phyloP scores from a whole-genome alignment of 768 basidiomycete species.

The Suillus spraguei region DNA sequence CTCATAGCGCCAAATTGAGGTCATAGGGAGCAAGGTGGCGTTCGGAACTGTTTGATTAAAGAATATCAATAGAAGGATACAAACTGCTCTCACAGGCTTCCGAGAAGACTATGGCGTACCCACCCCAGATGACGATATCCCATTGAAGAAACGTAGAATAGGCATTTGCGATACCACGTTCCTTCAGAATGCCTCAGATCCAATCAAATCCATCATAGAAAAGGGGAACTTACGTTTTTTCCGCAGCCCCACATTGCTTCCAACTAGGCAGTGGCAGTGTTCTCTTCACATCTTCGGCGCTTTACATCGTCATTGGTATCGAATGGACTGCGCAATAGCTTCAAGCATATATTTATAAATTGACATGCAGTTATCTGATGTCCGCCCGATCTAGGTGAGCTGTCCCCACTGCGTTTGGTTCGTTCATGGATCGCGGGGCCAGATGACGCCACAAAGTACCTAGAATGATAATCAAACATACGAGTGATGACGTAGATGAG shows the following conservation, averaged over 20 bases:
- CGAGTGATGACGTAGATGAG: not conserved
- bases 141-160: constrained; percentile 50
- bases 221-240: constrained; percentile 61
- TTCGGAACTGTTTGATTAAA: not conserved
- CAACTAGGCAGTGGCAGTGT: too few species aligned
- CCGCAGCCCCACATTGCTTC: constrained; percentile 63
- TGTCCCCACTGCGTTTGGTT: constrained; percentile 56
- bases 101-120: constrained; percentile 33
- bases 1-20: too few species aligned
- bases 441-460: constrained; percentile 81
- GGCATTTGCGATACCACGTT: constrained; percentile 65
- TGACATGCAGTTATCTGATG: constrained; percentile 98
- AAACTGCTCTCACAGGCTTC: not conserved
- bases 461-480: constrained; percentile 26
- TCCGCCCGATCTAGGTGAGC: constrained; percentile 47
- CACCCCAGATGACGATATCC: constrained; percentile 36
- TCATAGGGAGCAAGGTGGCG: not conserved
- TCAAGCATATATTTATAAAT: constrained; percentile 66
- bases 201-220: constrained; percentile 9
- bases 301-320: constrained; percentile 38
- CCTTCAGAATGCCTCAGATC: constrained; percentile 58
- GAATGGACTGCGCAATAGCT: constrained; percentile 58
- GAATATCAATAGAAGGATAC: not conserved
- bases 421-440: constrained; percentile 72
- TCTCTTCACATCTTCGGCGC: too few species aligned